phyloP scores from a whole-genome alignment of 1,284 basidiomycete genomes.

The Heterobasidion annosum region DNA sequence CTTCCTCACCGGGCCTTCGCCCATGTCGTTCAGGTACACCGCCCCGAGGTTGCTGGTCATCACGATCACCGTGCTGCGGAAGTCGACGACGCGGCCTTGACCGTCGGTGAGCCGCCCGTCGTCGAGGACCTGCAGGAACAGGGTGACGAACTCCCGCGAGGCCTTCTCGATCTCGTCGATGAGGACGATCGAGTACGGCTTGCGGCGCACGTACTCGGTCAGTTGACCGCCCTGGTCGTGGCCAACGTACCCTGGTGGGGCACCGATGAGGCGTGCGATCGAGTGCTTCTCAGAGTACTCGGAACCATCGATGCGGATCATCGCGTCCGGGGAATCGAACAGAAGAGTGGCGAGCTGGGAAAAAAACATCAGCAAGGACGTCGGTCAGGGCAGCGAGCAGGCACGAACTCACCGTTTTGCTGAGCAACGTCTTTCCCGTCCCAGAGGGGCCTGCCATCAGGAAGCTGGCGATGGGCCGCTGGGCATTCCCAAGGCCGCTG shows the following conservation, averaged over 20 bases:
- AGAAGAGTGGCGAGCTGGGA: conserved; percentile 73
- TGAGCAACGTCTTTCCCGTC: conserved; percentile 82
- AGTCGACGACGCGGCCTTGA: conserved; percentile 70
- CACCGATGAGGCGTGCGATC: conserved; percentile 83
- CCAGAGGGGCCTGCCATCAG: conserved; percentile 91
- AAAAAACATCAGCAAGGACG: conserved; percentile 9
- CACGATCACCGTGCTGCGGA: conserved; percentile 87
- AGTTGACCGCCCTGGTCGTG: conserved; percentile 87
- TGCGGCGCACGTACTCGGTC: conserved; percentile 85
- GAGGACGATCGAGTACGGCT: conserved; percentile 77
- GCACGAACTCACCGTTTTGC: conserved; percentile 67
- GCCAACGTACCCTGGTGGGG: conserved; percentile 89
- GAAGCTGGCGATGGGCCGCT: conserved; percentile 88
- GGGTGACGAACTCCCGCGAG: conserved; percentile 81
- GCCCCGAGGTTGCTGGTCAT: conserved; percentile 92
- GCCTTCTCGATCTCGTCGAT: conserved; percentile 91
- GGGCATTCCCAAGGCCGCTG: conserved; percentile 79
- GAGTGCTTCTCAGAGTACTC: conserved; percentile 95
- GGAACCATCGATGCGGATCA: conserved; percentile 88
- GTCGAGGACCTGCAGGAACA: conserved; percentile 92
- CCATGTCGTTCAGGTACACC: conserved; percentile 69
- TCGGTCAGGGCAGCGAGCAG: conserved; percentile 1
- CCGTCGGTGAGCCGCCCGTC: conserved; percentile 93
- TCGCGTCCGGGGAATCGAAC: conserved; percentile 85
- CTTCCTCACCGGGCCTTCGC: conserved; percentile 61